Evolutionary conservation across 2,329 filamentous ascomycete species (phyloP), one percentile per base, ranked within the genome.

Genomic region (Venturia carpophila): DNA sequence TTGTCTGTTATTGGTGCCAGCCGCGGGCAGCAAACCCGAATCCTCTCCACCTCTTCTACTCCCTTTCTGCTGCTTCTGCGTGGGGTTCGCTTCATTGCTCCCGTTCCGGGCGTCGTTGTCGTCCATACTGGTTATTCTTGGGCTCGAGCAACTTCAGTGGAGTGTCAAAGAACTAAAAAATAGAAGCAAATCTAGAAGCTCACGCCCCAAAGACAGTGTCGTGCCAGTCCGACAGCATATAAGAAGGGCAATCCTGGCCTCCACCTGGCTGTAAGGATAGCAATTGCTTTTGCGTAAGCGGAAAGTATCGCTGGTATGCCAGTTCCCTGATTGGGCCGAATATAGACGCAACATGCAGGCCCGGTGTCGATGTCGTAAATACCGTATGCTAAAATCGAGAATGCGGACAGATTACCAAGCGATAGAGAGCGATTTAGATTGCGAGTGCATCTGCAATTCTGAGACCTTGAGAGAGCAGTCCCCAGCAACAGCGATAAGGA

Each of bases 81-180:
- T 24, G 10, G 37, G 39, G 7, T 64, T 39, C 2, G 61, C 24
- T 5, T 21, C 49, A 19, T 52, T 56, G n/a, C 49, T 13, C n/a
- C 10, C 64, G 41, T 11, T 17, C 9, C 19, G 41, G 13, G 27
- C 55, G 17, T 6, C 56, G 27, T 62, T 47, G 24, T 37, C 34
- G 58, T 62, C 56, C 64, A 65, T 65, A 30, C 15, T 58, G 52
- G 27, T 11, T 7, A n/a, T 58, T 37, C 15, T 37, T 37, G 52
- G 19, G 19, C 52, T 37, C 30, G 27, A 11, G 27, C 10, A 27
- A 58, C 15, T 37, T 58, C 52, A 37, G 27, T 19, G 52, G 30
- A 21, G n/a, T 37, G 30, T n/a, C 4, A 11, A 58, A 27, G n/a
- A 17, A 21, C 24, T 34, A 24, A 37, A n/a, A 6, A 34, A 34